A percentile compares a stretch with the other conserved stretches of the same genome.
phyloP scores from a whole-genome alignment of 108 stramenopile genomes.

The Pseudonitzschia delicatissima region DNA sequence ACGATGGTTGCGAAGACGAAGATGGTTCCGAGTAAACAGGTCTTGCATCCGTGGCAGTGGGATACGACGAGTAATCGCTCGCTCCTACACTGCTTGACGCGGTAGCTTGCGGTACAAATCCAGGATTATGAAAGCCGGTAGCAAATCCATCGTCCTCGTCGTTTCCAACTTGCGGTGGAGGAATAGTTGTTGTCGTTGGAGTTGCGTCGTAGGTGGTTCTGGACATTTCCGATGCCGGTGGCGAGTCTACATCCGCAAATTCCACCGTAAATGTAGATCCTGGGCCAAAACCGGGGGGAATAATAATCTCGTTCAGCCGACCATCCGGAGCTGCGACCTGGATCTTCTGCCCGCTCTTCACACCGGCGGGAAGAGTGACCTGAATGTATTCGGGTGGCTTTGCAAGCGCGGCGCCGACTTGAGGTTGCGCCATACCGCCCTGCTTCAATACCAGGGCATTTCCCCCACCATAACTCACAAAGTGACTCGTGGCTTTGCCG shows the following conservation, averaged over 20 bases:
- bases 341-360: slow-evolving; percentile 69
- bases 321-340: slow-evolving; percentile 82
- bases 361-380: slow-evolving; percentile 75
- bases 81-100: slow-evolving; percentile 7
- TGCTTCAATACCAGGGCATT: slow-evolving; percentile 77
- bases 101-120: slow-evolving; percentile 15
- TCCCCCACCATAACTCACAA: slow-evolving; percentile 80
- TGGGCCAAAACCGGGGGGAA: slow-evolving; percentile 77
- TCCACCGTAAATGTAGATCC: slow-evolving; percentile 85
- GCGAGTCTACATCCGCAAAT: slow-evolving; percentile 50
- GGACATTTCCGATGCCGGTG: slow-evolving; percentile 15
- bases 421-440: slow-evolving; percentile 35
- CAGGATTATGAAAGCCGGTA: slow-evolving; percentile 35
- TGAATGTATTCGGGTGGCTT: slow-evolving; percentile 49
- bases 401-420: slow-evolving; percentile 17
- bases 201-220: not conserved
- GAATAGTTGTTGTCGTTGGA: not conserved
- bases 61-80: slow-evolving; percentile 23
- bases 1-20: slow-evolving; percentile 8
- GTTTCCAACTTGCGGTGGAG: not conserved
- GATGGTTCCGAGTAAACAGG: slow-evolving; percentile 34
- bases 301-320: slow-evolving; percentile 68
- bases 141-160: slow-evolving; percentile 41
- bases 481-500: slow-evolving; percentile 68
- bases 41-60: slow-evolving; percentile 28